phyloP scores from a whole-genome alignment of 225 moss, liverwort and hornwort species.

The Lunularia cruciata region DNA sequence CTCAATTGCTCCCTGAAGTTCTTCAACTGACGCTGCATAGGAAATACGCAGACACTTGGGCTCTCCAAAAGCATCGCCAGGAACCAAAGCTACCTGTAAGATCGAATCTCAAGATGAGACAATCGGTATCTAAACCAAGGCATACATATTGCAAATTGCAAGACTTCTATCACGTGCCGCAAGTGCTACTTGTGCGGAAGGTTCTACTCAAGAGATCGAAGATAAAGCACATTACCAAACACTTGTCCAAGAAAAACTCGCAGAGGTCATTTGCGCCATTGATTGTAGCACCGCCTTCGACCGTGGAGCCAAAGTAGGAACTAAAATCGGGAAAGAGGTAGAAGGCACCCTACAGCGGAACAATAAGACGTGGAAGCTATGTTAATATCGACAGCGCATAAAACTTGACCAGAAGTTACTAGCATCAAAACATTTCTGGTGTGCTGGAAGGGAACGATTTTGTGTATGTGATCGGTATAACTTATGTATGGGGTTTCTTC shows the following conservation, averaged over 20 bases:
- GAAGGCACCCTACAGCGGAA: conserved; percentile 72
- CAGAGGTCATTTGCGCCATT: conserved; percentile 82
- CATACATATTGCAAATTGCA: too few species aligned
- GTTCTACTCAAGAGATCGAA: background rate
- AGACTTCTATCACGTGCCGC: too few species aligned
- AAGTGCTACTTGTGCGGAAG: too few species aligned
- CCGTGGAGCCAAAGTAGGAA: conserved; percentile 72
- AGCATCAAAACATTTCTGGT: background rate
- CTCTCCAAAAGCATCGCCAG: conserved; percentile 95
- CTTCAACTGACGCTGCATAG: conserved; percentile 89
- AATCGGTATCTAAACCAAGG: too few species aligned
- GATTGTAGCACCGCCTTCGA: conserved; percentile 83
- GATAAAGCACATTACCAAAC: conserved; percentile 50
- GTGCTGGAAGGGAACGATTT: too few species aligned
- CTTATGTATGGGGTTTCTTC: too few species aligned
- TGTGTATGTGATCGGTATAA: too few species aligned
- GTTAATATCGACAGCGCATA: background rate
- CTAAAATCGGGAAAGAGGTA: conserved; percentile 98
- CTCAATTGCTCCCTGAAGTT: conserved; percentile 63
- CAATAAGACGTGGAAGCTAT: background rate
- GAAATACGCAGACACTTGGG: conserved; percentile 86
- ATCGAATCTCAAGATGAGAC: background rate
- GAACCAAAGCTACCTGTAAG: conserved; percentile 86
- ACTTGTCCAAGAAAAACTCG: conserved; percentile 88
- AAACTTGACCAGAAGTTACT: background rate